Evolutionary conservation across 345 rosid genomes (phyloP).

Genomic region (Citropsis articulata): DNA sequence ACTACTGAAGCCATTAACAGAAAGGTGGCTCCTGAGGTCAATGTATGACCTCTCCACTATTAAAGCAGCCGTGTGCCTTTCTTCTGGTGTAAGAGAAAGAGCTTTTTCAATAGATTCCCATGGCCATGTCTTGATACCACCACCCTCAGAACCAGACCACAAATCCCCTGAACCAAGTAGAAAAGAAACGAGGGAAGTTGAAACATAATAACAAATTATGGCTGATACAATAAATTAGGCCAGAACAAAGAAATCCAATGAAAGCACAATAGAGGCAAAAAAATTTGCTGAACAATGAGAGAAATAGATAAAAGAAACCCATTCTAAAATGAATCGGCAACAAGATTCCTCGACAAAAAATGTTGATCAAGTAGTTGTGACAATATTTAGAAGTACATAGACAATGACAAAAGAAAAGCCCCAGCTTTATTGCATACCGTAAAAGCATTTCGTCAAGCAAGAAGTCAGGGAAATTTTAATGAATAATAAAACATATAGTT

Average conservation of each 20-base stretch:
- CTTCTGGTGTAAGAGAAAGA: constrained; percentile 50
- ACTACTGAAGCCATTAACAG: constrained; percentile 56
- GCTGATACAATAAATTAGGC: background rate
- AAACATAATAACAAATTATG: background rate
- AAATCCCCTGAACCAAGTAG: constrained; percentile 63
- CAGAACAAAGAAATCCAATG: background rate
- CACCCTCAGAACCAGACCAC: constrained; percentile 96
- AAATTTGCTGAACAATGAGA: background rate
- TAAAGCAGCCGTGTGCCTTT: constrained; percentile 60
- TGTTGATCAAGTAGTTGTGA: background rate
- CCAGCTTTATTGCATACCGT: background rate
- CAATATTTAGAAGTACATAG: background rate
- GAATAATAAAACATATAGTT: background rate
- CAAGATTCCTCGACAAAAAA: background rate
- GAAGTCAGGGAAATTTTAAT: background rate
- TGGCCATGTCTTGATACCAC: constrained; percentile 76
- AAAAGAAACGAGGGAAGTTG: background rate
- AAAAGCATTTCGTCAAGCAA: background rate
- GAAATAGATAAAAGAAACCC: background rate
- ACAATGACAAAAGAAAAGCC: background rate
- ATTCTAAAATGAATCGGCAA: constrained; percentile 1
- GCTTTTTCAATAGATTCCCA: constrained; percentile 79
- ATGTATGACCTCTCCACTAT: constrained; percentile 72
- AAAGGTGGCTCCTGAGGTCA: constrained; percentile 71
- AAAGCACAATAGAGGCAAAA: background rate